Evolutionary conservation across 140 eudicot genomes (phyloP), one percentile per base, ranked within the genome.

Genomic region (Stevia rebaudiana): DNA sequence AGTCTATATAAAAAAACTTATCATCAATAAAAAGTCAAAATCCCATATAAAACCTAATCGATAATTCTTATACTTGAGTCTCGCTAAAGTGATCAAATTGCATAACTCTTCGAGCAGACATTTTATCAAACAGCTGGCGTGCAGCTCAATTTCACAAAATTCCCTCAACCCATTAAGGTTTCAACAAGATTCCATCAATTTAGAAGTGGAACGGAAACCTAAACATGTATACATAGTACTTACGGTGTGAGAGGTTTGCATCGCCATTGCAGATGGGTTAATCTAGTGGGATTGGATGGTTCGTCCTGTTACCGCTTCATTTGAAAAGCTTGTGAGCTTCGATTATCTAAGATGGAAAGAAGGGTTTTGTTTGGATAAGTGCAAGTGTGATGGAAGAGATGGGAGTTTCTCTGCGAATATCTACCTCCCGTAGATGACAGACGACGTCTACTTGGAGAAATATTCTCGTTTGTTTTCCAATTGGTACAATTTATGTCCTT

Each of bases 221-320:
- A 40, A 4, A 12, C 19, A 63, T 54, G 21, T 54, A 1, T 31
- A 2, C 51, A 44, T 25, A 56, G 22, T n/a, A 59, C 74, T 74
- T 74, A 74, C 79, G 11, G 79, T 48, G 15, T 74, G 79, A 40
- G 79, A 74, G 49, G 79, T 58, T 60, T 74, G 79, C 79, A 67
- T 74, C 69, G 79, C 74, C 70, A 67, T 74, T 59, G 65, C 17
- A 28, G 59, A 28, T 50, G 39, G n/a, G 35, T 66, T 25, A 17
- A 13, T 13, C 19, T 39, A 13, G 65, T 67, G 49, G 43, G 40
- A 47, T 31, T 48, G 6, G 9, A 28, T 13, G 41, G 40, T 25
- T 53, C 53, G 17, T 50, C 21, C 16, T 67, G 52, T 36, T 23
- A 1, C 49, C 10, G 43, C n/a, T 61, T 71, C 65, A 53, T 72